Percentiles rank a stretch among this genome's conserved stretches.
Evolutionary conservation across 164 flowering plant species (phyloP).

Genomic region (Warburgia ugandensis): DNA sequence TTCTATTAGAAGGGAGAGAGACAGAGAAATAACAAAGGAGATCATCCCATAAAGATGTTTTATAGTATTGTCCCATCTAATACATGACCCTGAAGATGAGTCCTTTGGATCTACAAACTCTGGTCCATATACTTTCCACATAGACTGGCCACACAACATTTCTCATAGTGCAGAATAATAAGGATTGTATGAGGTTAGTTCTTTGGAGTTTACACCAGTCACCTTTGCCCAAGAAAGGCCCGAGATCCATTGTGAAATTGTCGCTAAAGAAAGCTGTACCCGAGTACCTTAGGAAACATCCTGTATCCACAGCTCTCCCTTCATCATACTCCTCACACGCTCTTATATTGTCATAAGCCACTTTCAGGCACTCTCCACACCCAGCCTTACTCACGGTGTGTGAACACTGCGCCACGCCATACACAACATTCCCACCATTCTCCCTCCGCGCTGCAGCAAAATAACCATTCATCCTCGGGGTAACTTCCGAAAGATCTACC

Average conservation of each 20-base stretch:
- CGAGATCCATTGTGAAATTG: slow-evolving; percentile 30
- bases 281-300: slow-evolving; percentile 57
- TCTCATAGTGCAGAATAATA: too few species aligned
- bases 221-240: slow-evolving; percentile 26
- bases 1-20: too few species aligned
- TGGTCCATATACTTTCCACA: too few species aligned
- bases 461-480: slow-evolving; percentile 26
- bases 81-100: too few species aligned
- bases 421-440: slow-evolving; percentile 15
- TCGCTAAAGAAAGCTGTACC: slow-evolving; percentile 29
- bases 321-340: slow-evolving; percentile 29
- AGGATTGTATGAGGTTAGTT: too few species aligned
- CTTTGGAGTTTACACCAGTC: too few species aligned
- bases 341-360: slow-evolving; percentile 25
- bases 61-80: too few species aligned
- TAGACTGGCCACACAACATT: too few species aligned
- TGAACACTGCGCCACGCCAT: slow-evolving; percentile 50
- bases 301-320: slow-evolving; percentile 45
- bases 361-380: slow-evolving; percentile 40
- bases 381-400: slow-evolving; percentile 24
- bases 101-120: too few species aligned
- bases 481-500: slow-evolving; percentile 23
- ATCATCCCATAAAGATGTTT: too few species aligned
- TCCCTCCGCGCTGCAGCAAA: slow-evolving; percentile 19
- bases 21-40: too few species aligned